These are phyloP conservation scores for Phaseolus coccineus DNA, from an alignment of 331 rosid genomes.

Conservation along the genomic window DNA sequence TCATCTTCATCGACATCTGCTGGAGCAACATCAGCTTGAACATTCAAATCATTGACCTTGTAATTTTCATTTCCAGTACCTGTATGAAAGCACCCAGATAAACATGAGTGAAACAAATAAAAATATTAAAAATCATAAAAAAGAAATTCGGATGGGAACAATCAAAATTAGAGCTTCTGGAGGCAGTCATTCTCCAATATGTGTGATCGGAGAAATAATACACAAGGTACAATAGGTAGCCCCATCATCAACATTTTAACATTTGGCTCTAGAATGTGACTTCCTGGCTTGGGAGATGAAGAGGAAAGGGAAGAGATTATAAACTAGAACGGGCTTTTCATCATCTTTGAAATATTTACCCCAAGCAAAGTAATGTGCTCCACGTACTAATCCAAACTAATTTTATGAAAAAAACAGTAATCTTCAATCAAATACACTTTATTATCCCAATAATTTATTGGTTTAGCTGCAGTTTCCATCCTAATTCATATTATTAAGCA, in stretches of 20 bases:
- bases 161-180: neutral
- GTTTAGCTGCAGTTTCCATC: neutral
- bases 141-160: neutral
- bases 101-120: neutral
- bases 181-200: slow-evolving; percentile 5
- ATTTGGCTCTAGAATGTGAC: neutral
- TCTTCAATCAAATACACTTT: neutral
- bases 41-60: slow-evolving; percentile 85
- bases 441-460: neutral
- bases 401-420: neutral
- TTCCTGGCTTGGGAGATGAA: neutral
- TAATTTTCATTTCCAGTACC: slow-evolving; percentile 68
- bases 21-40: slow-evolving; percentile 74
- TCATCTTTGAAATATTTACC: too few species aligned
- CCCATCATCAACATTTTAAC: slow-evolving; percentile 7
- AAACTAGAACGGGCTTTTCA: too few species aligned
- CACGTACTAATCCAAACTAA: neutral
- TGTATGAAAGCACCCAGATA: slow-evolving; percentile 31
- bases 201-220: neutral
- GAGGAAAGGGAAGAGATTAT: neutral
- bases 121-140: too few species aligned
- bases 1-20: slow-evolving; percentile 71
- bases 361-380: too few species aligned
- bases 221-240: neutral
- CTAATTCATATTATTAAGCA: neutral